Conservation (phyloP, 768 basidiomycete genomes). For the Kockovaella imperatae region DNA sequence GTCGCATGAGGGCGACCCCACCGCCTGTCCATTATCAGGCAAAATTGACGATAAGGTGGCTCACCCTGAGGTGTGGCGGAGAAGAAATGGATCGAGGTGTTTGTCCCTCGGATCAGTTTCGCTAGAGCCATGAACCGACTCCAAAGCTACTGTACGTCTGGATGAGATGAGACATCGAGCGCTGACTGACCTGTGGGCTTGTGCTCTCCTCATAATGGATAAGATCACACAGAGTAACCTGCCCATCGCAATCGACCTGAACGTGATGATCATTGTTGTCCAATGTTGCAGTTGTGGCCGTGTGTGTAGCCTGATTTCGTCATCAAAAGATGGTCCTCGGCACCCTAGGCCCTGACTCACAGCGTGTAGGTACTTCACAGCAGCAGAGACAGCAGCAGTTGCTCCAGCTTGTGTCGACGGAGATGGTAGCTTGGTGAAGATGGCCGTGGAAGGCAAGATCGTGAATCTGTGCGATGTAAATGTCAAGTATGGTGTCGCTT, state of each 20-base stretch:
- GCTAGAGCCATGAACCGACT: conserved; percentile 72
- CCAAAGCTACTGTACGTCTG: conserved; percentile 49
- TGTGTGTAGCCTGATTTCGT: conserved; percentile 35
- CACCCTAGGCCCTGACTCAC: conserved; percentile 8
- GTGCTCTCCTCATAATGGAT: conserved; percentile 66
- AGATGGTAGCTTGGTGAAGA: conserved; percentile 38
- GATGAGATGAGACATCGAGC: background rate
- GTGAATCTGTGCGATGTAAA: conserved; percentile 18
- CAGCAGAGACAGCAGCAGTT: conserved; percentile 27
- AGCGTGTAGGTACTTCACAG: conserved; percentile 39
- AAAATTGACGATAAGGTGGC: background rate
- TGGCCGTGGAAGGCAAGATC: conserved; percentile 31
- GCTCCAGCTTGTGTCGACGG: conserved; percentile 36
- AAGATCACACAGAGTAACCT: conserved; percentile 71
- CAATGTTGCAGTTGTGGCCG: conserved; percentile 31
- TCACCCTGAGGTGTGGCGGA: conserved; percentile 89
- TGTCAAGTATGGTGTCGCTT: background rate
- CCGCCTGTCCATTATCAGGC: conserved; percentile 48
- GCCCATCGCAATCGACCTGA: conserved; percentile 74
- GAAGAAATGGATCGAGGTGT: conserved; percentile 86
- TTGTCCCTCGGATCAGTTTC: conserved; percentile 74
- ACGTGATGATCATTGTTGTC: conserved; percentile 55
- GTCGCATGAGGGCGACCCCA: conserved; percentile 95
- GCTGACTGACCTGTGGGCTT: conserved; percentile 51
- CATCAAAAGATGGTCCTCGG: background rate